These are phyloP conservation scores for Taiozyma onychis DNA, from an alignment of 1,139 yeast species.

Conservation along the genomic window DNA sequence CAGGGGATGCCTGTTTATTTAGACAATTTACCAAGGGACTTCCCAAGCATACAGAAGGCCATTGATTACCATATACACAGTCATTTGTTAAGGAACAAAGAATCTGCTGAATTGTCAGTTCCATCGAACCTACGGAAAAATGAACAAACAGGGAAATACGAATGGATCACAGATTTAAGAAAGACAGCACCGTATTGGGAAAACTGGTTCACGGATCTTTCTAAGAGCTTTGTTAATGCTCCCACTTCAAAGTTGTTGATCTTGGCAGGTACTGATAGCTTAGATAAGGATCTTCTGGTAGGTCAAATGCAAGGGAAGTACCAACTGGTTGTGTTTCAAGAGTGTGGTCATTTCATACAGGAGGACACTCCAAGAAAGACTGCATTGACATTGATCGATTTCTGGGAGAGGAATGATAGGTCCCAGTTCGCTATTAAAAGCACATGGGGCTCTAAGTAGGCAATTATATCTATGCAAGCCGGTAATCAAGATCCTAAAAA, in stretches of 20 bases:
- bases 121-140: slow-evolving; percentile 49
- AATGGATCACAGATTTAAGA: slow-evolving; percentile 62
- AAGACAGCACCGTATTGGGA: slow-evolving; percentile 68
- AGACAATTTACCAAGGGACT: slow-evolving; percentile 52
- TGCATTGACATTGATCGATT: slow-evolving; percentile 50
- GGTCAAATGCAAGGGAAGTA: slow-evolving; percentile 98
- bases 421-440: slow-evolving; percentile 29
- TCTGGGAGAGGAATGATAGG: slow-evolving; percentile 45
- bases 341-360: slow-evolving; percentile 86
- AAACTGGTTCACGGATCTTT: slow-evolving; percentile 75
- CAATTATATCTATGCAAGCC: background rate
- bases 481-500: background rate
- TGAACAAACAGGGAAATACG: slow-evolving; percentile 25
- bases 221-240: slow-evolving; percentile 50
- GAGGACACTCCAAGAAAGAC: slow-evolving; percentile 79
- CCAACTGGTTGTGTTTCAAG: slow-evolving; percentile 78
- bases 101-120: slow-evolving; percentile 70
- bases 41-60: slow-evolving; percentile 49
- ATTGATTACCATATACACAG: slow-evolving; percentile 76
- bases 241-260: slow-evolving; percentile 66
- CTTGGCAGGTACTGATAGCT: slow-evolving; percentile 84
- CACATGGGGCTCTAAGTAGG: slow-evolving; percentile 30
- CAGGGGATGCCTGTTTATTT: slow-evolving; percentile 62
- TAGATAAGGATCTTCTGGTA: slow-evolving; percentile 78
- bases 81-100: slow-evolving; percentile 45